Evolutionary conservation across 2,329 filamentous ascomycete genomes (phyloP).

Genomic region (Aspergillus persii): DNA sequence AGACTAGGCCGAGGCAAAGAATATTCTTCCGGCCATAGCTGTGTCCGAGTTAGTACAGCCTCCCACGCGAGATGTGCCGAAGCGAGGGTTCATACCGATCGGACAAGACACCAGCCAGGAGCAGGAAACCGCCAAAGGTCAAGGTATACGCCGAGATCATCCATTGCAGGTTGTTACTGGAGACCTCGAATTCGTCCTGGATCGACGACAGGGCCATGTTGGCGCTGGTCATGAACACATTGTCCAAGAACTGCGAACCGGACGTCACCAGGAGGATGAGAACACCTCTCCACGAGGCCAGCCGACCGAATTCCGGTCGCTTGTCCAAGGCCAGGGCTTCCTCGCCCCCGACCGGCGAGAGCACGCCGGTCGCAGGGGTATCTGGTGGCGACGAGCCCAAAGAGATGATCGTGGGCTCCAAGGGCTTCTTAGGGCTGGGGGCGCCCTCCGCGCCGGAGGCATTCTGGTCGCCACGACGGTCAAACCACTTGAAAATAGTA

Average conservation of each 20-base stretch:
- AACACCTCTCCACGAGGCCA: conserved; percentile 39
- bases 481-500: conserved; percentile 1
- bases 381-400: conserved; percentile 11
- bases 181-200: conserved; percentile 37
- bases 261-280: conserved; percentile 42
- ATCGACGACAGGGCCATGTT: conserved; percentile 44
- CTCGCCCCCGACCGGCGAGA: conserved; percentile 19
- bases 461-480: neutral
- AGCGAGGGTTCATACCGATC: conserved; percentile 25
- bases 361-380: conserved; percentile 14
- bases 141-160: conserved; percentile 44
- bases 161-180: conserved; percentile 40
- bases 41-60: neutral
- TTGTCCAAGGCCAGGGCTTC: conserved; percentile 20
- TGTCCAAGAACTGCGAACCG: conserved; percentile 45
- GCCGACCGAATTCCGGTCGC: conserved; percentile 32
- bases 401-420: conserved; percentile 18
- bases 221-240: conserved; percentile 45
- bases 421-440: conserved; percentile 7
- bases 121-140: conserved; percentile 39
- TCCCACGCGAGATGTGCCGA: neutral
- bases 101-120: conserved; percentile 34
- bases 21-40: conserved; percentile 40
- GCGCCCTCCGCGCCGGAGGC: neutral
- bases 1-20: conserved; percentile 38